Base-by-base conservation (phyloP, 495 filamentous ascomycete species). In the Aspergillus sclerotioniger region DNA sequence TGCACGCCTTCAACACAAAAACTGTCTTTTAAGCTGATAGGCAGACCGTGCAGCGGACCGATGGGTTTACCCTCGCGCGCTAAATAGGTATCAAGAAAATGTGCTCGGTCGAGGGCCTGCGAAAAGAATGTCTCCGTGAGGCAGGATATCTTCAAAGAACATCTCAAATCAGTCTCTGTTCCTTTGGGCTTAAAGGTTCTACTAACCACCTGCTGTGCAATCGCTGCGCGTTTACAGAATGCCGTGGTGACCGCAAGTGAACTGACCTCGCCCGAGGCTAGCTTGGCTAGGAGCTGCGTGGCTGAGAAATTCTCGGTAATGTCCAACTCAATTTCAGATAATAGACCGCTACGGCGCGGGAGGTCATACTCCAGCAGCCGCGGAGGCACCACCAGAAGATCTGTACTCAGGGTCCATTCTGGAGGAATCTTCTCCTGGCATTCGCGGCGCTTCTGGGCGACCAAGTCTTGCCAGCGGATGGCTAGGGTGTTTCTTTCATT, bases 11-110 rank as follows among this genome's bases (percentile, higher is more conserved):
- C 67, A 35, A 89, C 72, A 17, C 72, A 72, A 37, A 87, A 74
- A 47, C 81, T 78, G 57, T 89, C 86, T 66, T 90, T 90, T 33
- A 88, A 66, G 48, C 77, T 83, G 41, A 87, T 80, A 0, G 85
- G 85, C 5, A 88, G 59, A 28, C 85, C 85, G 55, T 88, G 85
- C 0, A 88, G 68, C 2, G 84, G 84, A 0, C 85, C 85, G 25
- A 85, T 63, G 9, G 76, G 71, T 33, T 75, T 78, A 8, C 62
- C 58, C 15, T 66, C 60, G 2, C 67, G 61, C 32, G 49, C 45
- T 4, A 77, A 55, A 48, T 76, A 67, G 3, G 67, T 60, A 48
- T 86, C 84, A 12, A 84, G 73, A 21, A 69, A 65, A 10, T 62
- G 66, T 0, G 76, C 76, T 20, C 72, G 62, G 12, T 69, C 65